These are phyloP conservation scores for Talaromyces wortmannii DNA, from an alignment of 495 filamentous ascomycete genomes.

Conservation along the genomic window DNA sequence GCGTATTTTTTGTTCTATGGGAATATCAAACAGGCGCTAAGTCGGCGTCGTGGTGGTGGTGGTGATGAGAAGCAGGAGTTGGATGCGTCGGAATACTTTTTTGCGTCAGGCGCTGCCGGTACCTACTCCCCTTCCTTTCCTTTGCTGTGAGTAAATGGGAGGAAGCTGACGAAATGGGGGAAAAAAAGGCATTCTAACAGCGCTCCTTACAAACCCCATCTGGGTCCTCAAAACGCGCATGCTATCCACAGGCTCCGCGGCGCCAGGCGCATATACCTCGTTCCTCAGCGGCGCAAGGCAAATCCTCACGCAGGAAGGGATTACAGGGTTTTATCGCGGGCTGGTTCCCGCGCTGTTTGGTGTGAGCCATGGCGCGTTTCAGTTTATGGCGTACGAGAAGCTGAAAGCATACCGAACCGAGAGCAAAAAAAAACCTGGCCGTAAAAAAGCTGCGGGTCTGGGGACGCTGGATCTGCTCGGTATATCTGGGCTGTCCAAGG, in stretches of 20 bases:
- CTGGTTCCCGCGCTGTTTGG: conserved; percentile 77
- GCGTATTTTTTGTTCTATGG: conserved; percentile 79
- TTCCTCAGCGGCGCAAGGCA: conserved; percentile 60
- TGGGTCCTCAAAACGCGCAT: conserved; percentile 99
- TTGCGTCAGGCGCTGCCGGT: conserved; percentile 73
- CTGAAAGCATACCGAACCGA: conserved; percentile 55
- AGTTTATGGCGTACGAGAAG: conserved; percentile 93
- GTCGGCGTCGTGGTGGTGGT: background rate
- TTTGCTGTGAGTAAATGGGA: no score
- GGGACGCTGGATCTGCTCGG: conserved; percentile 70
- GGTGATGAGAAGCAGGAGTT: conserved; percentile 22
- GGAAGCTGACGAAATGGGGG: background rate
- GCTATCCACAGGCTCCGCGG: conserved; percentile 69
- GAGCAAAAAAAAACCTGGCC: background rate
- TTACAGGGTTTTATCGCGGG: conserved; percentile 76
- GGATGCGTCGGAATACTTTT: conserved; percentile 72
- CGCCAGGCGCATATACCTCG: conserved; percentile 75
- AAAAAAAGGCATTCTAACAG: conserved; percentile 60
- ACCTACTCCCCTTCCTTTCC: conserved; percentile 1
- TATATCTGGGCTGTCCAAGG: conserved; percentile 74
- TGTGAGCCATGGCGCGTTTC: conserved; percentile 90
- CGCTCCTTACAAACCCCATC: conserved; percentile 85
- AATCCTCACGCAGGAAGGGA: conserved; percentile 62
- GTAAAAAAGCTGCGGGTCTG: conserved; percentile 32
- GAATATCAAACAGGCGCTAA: conserved; percentile 45